Conservation (phyloP, 441 rosid species). For the Gossypium trilobum region DNA sequence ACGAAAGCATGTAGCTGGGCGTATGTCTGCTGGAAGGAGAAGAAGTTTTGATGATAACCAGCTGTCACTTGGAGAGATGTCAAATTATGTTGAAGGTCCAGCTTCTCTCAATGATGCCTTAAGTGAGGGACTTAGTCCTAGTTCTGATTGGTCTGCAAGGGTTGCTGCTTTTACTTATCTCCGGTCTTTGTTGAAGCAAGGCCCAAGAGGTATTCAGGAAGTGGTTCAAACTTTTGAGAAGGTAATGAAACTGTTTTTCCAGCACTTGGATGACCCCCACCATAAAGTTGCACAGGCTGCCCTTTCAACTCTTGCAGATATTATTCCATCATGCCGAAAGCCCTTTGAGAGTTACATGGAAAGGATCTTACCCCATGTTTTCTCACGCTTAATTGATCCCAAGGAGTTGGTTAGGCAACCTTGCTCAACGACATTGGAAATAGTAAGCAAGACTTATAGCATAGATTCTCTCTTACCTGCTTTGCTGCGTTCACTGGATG, state of each 20-base stretch:
- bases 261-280: slow-evolving; percentile 97
- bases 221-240: slow-evolving; percentile 89
- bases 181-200: slow-evolving; percentile 75
- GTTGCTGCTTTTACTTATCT: slow-evolving; percentile 89
- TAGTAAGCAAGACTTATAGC: slow-evolving; percentile 82
- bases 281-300: slow-evolving; percentile 99
- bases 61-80: slow-evolving; percentile 64
- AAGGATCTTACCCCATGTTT: slow-evolving; percentile 90
- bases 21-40: slow-evolving; percentile 81
- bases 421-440: slow-evolving; percentile 74
- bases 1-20: slow-evolving; percentile 68
- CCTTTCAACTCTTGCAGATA: slow-evolving; percentile 83
- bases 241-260: slow-evolving; percentile 95
- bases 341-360: slow-evolving; percentile 97
- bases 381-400: slow-evolving; percentile 89
- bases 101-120: slow-evolving; percentile 80
- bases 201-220: slow-evolving; percentile 88
- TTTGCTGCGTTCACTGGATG: slow-evolving; percentile 91
- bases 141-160: slow-evolving; percentile 95
- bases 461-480: slow-evolving; percentile 87
- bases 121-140: slow-evolving; percentile 75
- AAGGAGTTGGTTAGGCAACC: slow-evolving; percentile 92
- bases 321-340: slow-evolving; percentile 83
- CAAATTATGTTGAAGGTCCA: slow-evolving; percentile 78
- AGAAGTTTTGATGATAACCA: slow-evolving; percentile 96